A percentile compares a stretch with the other conserved stretches of the same genome.
Conservation (phyloP, 345 rosid genomes). For the Nephelium lappaceum region DNA sequence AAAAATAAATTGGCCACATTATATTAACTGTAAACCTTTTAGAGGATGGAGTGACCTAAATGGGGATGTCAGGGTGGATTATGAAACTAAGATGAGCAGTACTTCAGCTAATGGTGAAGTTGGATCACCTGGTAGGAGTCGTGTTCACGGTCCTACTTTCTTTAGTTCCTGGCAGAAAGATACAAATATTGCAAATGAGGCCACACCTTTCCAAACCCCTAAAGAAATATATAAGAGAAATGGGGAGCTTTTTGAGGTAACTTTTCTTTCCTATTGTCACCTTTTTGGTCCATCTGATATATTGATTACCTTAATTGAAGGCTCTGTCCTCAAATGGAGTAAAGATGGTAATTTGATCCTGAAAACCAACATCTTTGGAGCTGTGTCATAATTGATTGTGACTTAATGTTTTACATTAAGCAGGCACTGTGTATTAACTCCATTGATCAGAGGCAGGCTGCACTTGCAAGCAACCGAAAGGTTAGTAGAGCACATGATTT, state of each 20-base stretch:
- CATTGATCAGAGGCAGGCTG: constrained; percentile 66
- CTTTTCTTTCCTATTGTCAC: constrained; percentile 7
- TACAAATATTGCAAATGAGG: constrained; percentile 39
- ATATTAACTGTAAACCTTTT: constrained; percentile 40
- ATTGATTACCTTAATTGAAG: constrained; percentile 24
- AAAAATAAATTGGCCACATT: constrained; percentile 49
- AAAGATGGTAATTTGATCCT: background rate
- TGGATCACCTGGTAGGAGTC: constrained; percentile 40
- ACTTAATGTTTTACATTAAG: constrained; percentile 29
- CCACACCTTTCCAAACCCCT: constrained; percentile 53
- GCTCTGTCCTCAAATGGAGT: constrained; percentile 13
- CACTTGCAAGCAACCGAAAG: constrained; percentile 87
- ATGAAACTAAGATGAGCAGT: constrained; percentile 35
- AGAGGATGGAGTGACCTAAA: constrained; percentile 60
- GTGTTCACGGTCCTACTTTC: constrained; percentile 36
- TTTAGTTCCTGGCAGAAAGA: constrained; percentile 61
- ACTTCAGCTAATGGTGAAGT: constrained; percentile 37
- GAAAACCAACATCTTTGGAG: constrained; percentile 19
- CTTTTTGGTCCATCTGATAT: constrained; percentile 16
- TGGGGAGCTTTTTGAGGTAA: constrained; percentile 92
- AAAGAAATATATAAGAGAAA: constrained; percentile 74
- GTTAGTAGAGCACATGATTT: constrained; percentile 47
- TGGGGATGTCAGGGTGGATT: constrained; percentile 40
- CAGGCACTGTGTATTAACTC: constrained; percentile 86
- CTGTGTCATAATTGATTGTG: constrained; percentile 17